A percentile compares a stretch with the other conserved stretches of the same genome.
Conservation (phyloP, 768 basidiomycete species). For the Calocybe cyanea region DNA sequence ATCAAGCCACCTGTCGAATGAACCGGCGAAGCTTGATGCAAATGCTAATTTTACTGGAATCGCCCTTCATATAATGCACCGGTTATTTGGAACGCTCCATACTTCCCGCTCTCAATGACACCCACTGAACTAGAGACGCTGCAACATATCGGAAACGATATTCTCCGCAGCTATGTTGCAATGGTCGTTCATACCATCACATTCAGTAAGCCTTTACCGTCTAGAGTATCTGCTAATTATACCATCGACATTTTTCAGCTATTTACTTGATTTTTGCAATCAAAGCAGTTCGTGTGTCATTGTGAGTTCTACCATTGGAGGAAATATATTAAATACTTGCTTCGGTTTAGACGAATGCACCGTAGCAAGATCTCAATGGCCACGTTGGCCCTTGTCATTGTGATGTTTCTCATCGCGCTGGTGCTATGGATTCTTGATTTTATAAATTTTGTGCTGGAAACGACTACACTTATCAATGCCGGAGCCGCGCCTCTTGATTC, state of each 20-base stretch:
- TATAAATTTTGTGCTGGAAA: constrained; percentile 6
- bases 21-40: too few relatives aligned
- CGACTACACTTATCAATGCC: constrained; percentile 6
- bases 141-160: constrained; percentile 4
- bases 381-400: constrained; percentile 1
- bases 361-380: constrained; percentile 5
- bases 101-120: too few relatives aligned
- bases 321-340: background rate
- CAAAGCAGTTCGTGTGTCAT: constrained; percentile 6
- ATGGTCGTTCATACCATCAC: constrained; percentile 8
- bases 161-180: constrained; percentile 6
- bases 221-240: too few relatives aligned
- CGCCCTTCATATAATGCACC: too few relatives aligned
- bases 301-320: background rate
- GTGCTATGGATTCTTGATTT: constrained; percentile 8
- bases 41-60: too few relatives aligned
- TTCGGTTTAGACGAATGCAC: constrained; percentile 3
- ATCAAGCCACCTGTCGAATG: too few relatives aligned
- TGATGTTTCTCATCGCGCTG: constrained; percentile 2
- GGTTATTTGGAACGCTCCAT: too few relatives aligned
- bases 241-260: too few relatives aligned
- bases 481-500: constrained; percentile 2
- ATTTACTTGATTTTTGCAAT: constrained; percentile 4
- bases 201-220: background rate
- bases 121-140: background rate